A percentile compares a stretch with the other conserved stretches of the same genome.
These are phyloP conservation scores for Thielaviopsis populi DNA, from an alignment of 2,329 filamentous ascomycete species.

Conservation along the genomic window DNA sequence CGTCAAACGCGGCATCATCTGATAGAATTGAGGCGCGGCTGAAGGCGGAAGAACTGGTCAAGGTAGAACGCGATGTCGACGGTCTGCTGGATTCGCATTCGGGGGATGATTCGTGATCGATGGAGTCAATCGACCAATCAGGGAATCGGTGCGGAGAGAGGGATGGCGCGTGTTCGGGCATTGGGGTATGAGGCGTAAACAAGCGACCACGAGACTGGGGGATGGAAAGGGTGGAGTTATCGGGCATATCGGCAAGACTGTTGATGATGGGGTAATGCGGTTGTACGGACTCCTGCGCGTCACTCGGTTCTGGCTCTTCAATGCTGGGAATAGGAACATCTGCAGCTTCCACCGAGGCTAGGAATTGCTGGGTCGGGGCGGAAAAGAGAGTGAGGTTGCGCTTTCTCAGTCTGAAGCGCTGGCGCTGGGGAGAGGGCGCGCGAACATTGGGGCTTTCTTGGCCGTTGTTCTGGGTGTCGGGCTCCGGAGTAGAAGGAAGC, in stretches of 20 bases:
- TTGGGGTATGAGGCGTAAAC: conserved; percentile 40
- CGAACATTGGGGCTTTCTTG: conserved; percentile 22
- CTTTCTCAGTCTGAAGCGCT: conserved; percentile 40
- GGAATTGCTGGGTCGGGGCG: conserved; percentile 49
- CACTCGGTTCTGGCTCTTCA: conserved; percentile 38
- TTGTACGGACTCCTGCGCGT: conserved; percentile 21
- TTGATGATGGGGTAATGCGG: conserved; percentile 23
- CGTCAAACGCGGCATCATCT: conserved; percentile 39
- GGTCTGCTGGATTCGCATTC: conserved; percentile 45
- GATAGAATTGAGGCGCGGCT: conserved; percentile 42
- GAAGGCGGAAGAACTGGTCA: conserved; percentile 42
- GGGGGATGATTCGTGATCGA: conserved; percentile 43
- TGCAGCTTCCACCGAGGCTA: conserved; percentile 51
- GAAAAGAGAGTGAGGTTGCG: conserved; percentile 37
- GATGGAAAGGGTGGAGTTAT: conserved; percentile 29
- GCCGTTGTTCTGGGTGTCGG: conserved; percentile 23
- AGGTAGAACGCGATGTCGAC: conserved; percentile 44
- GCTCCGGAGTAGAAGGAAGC: conserved; percentile 34
- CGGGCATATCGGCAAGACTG: conserved; percentile 25
- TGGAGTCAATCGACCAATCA: conserved; percentile 44
- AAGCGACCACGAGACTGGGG: conserved; percentile 8
- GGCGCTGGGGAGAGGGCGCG: conserved; percentile 36
- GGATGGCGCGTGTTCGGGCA: conserved; percentile 31
- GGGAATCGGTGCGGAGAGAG: conserved; percentile 36
- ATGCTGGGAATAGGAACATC: conserved; percentile 51